Base-by-base conservation (phyloP, 495 filamentous ascomycete genomes). In the Daldinia vernicosa region DNA sequence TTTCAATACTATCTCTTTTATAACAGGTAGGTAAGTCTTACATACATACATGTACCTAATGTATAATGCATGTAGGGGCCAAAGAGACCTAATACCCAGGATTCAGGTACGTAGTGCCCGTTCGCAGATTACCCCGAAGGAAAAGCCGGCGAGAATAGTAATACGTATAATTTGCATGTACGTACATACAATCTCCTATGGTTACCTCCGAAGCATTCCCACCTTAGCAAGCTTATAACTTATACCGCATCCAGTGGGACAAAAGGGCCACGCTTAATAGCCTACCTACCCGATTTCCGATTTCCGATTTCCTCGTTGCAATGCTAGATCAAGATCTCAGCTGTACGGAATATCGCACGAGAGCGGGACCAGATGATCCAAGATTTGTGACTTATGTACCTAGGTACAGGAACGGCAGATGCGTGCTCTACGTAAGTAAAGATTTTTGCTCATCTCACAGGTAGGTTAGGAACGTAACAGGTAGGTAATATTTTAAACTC, bases 321-420 rank as follows among this genome's bases (percentile, higher is more conserved):
- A 68, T 55, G 65, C 70, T 55, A 73, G 65, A 73, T 73, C 66
- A 69, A 73, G 70, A 73, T 73, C 61, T 61, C 58, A 73, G 50
- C 55, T 54, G 60, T 69, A 35, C 56, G 43, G 40, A 67, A 67
- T 68, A 68, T 65, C 50, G 60, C 70, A 63, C 60, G 26, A 58
- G 65, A 68, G 70, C 65, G 70, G 64, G 66, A 69, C 66, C 50
- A 67, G 70, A 68, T 62, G 66, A 66, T 40, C 70, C 65, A 69
- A 73, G 70, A 73, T 72, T 66, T 57, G 28, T 54, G 47, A 35
- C 39, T 55, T 65, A 59, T 45, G 47, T 60, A 52, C 32, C 55
- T 67, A 67, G 56, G 32, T 63, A 55, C 47, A 22, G 27, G 27
- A 33, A 4, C 33, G 56, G 56, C 56, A 60, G 37, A 43, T 60